These are phyloP conservation scores for Cyclotella sp. DNA, from an alignment of 108 stramenopile genomes.

Conservation along the genomic window DNA sequence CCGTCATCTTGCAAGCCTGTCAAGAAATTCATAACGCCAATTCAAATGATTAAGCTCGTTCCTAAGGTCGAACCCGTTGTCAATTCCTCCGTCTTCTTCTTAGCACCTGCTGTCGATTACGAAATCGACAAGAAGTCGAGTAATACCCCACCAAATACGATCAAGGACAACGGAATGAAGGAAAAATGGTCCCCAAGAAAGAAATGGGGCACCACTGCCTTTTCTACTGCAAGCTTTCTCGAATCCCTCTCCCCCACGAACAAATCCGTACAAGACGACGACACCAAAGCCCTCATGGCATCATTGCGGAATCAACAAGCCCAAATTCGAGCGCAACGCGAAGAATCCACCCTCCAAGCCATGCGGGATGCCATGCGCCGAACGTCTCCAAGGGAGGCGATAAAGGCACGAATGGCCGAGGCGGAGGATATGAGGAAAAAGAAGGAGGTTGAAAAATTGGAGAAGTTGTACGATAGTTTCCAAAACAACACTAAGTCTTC, in stretches of 20 bases:
- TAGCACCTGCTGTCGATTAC: conserved; percentile 10
- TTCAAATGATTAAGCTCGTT: conserved; percentile 21
- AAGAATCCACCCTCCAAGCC: conserved; percentile 3
- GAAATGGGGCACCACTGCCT: not conserved
- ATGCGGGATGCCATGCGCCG: conserved; percentile 15
- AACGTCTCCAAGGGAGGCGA: conserved; percentile 7
- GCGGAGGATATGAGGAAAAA: conserved; percentile 5
- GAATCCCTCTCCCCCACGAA: conserved; percentile 3
- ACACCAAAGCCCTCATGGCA: not conserved
- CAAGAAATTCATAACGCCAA: conserved; percentile 8
- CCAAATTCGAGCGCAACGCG: not conserved
- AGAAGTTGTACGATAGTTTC: not conserved
- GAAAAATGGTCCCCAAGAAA: conserved; percentile 7
- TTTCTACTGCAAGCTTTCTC: not conserved
- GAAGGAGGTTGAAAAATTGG: conserved; percentile 13
- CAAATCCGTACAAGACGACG: not conserved
- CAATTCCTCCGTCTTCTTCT: conserved; percentile 11
- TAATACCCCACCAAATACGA: not conserved
- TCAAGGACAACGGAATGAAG: conserved; percentile 6
- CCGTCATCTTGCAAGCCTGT: not conserved
- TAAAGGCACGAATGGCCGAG: not conserved
- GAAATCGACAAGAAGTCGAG: not conserved
- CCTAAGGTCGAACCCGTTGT: conserved; percentile 5
- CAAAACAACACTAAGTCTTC: not conserved
- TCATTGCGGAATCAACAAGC: conserved; percentile 6